A percentile compares a stretch with the other conserved stretches of the same genome.
These are phyloP conservation scores for Pyrus bretschneideri DNA, from an alignment of 306 rosid species.

Conservation along the genomic window DNA sequence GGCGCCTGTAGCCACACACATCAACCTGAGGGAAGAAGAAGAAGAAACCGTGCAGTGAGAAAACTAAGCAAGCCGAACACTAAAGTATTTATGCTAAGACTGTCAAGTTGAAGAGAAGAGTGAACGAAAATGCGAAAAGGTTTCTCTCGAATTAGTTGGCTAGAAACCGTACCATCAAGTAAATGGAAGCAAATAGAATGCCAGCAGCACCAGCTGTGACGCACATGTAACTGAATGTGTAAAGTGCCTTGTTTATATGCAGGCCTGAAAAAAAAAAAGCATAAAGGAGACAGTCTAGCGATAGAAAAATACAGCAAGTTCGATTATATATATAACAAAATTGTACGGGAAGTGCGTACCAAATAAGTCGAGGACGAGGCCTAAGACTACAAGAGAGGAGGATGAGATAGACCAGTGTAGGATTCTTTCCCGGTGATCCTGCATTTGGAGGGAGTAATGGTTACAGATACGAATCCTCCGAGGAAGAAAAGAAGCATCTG, in stretches of 20 bases:
- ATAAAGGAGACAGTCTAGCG: not conserved
- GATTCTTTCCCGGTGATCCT: slow-evolving; percentile 64
- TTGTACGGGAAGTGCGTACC: slow-evolving; percentile 28
- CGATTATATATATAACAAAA: not conserved
- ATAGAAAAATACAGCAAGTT: not conserved
- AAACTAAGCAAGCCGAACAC: not conserved
- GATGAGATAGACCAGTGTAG: slow-evolving; percentile 73
- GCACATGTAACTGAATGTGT: slow-evolving; percentile 77
- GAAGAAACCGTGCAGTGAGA: not conserved
- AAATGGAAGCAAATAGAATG: slow-evolving; percentile 61
- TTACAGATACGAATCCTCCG: not conserved
- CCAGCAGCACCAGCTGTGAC: slow-evolving; percentile 86
- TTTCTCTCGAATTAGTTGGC: not conserved
- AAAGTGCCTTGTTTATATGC: slow-evolving; percentile 89
- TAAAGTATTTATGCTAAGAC: not conserved
- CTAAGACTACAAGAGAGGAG: slow-evolving; percentile 49
- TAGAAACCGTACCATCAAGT: slow-evolving; percentile 58
- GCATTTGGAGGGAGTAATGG: not conserved
- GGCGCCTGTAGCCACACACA: slow-evolving; percentile 63
- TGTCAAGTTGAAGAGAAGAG: not conserved
- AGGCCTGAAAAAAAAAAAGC: slow-evolving; percentile 36
- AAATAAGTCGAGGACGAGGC: slow-evolving; percentile 52
- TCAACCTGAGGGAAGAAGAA: slow-evolving; percentile 52
- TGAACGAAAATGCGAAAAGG: not conserved
- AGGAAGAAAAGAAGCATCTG: not conserved